Percentiles rank a stretch among this genome's conserved stretches.
phyloP scores from a whole-genome alignment of 1,284 basidiomycete species.

The Grifola frondosa region DNA sequence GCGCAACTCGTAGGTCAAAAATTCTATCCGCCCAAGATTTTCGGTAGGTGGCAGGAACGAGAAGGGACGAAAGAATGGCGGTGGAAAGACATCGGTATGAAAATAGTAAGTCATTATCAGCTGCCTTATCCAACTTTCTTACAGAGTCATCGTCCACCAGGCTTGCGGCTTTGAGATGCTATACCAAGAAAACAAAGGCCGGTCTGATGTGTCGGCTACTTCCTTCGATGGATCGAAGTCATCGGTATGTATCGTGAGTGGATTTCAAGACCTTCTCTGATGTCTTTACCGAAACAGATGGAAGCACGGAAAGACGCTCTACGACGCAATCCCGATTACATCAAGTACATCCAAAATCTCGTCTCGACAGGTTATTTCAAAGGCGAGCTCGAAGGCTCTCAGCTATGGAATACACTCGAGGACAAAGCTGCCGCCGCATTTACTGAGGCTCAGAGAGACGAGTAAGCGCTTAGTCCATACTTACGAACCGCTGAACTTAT shows the following conservation, averaged over 20 bases:
- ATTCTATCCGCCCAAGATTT: constrained; percentile 89
- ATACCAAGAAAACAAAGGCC: constrained; percentile 76
- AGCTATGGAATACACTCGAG: constrained; percentile 73
- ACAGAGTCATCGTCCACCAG: constrained; percentile 38
- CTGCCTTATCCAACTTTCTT: background rate
- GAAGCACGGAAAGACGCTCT: constrained; percentile 67
- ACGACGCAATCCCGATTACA: constrained; percentile 63
- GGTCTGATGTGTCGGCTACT: constrained; percentile 36
- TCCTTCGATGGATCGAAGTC: constrained; percentile 40
- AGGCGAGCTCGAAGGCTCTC: constrained; percentile 73
- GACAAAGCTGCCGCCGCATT: constrained; percentile 67
- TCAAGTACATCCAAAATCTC: constrained; percentile 67
- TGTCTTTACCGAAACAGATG: constrained; percentile 34
- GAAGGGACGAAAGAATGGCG: constrained; percentile 66
- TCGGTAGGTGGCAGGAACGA: constrained; percentile 71
- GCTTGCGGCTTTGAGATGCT: constrained; percentile 95
- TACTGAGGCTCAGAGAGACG: constrained; percentile 57
- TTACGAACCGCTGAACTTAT: background rate
- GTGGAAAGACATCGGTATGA: constrained; percentile 86
- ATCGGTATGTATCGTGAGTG: constrained; percentile 46
- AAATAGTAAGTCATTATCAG: constrained; percentile 59
- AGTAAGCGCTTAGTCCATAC: constrained; percentile 48
- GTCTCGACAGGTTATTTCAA: constrained; percentile 71
- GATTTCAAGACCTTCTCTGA: background rate
- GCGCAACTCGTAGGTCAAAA: constrained; percentile 90